Evolutionary conservation across 2,329 filamentous ascomycete genomes (phyloP).

Genomic region (Phialemoniopsis sp.): DNA sequence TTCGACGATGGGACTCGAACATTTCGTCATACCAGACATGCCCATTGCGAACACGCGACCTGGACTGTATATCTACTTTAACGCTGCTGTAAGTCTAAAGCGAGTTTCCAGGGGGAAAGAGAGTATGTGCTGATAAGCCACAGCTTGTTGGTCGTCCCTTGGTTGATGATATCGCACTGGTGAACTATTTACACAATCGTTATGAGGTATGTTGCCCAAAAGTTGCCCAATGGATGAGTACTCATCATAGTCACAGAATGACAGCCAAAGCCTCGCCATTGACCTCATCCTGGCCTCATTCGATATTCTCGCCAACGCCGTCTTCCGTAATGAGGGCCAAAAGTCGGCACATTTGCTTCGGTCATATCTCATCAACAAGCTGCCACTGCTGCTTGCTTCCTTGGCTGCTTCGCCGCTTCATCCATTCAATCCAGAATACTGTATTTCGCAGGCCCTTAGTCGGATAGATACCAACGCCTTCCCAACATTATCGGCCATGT

Average conservation of each 20-base stretch:
- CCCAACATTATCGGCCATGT: slow-evolving; percentile 55
- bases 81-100: slow-evolving; percentile 61
- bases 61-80: slow-evolving; percentile 81
- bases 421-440: slow-evolving; percentile 68
- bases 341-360: slow-evolving; percentile 69
- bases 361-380: slow-evolving; percentile 76
- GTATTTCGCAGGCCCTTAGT: slow-evolving; percentile 67
- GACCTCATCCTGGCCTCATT: slow-evolving; percentile 87
- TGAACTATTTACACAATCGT: slow-evolving; percentile 78
- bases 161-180: slow-evolving; percentile 74
- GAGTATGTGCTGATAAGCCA: slow-evolving; percentile 15
- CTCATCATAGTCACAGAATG: background rate
- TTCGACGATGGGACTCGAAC: slow-evolving; percentile 52
- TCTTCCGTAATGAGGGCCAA: slow-evolving; percentile 59
- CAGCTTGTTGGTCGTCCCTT: slow-evolving; percentile 79
- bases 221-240: too few relatives aligned
- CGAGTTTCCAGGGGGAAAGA: background rate
- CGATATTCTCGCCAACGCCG: slow-evolving; percentile 82
- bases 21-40: slow-evolving; percentile 55
- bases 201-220: slow-evolving; percentile 58
- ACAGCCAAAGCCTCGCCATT: slow-evolving; percentile 62
- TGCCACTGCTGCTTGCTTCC: slow-evolving; percentile 49
- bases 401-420: slow-evolving; percentile 59
- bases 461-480: slow-evolving; percentile 80
- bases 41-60: slow-evolving; percentile 72